Evolutionary conservation across 495 filamentous ascomycete genomes (phyloP).

Genomic region (Podospora pseudopauciseta): DNA sequence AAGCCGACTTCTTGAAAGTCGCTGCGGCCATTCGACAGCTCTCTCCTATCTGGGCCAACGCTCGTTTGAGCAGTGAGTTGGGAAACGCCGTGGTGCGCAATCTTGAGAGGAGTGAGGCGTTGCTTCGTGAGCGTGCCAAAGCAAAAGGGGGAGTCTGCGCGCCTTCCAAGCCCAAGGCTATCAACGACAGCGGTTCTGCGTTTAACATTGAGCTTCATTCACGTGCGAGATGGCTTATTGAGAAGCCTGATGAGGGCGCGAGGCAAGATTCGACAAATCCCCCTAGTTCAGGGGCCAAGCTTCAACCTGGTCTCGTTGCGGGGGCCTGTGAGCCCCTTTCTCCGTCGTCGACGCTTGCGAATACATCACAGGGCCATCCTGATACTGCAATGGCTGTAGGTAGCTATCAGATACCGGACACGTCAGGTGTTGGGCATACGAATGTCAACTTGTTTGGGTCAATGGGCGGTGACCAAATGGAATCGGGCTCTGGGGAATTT

Average conservation of each 20-base stretch:
- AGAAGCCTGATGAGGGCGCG: background rate
- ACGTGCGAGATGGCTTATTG: background rate
- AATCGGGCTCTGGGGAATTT: constrained; percentile 4
- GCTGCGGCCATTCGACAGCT: constrained; percentile 54
- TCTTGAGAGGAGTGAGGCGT: constrained; percentile 12
- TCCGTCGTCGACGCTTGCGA: too few relatives aligned
- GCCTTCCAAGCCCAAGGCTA: background rate
- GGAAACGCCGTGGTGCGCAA: constrained; percentile 37
- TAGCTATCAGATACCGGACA: too few relatives aligned
- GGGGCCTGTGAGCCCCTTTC: too few relatives aligned
- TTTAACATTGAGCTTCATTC: background rate
- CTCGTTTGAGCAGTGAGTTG: constrained; percentile 58
- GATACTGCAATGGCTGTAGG: too few relatives aligned
- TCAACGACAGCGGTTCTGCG: background rate
- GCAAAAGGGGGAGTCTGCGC: background rate
- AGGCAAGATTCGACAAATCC: background rate
- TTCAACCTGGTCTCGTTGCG: background rate
- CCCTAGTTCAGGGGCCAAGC: background rate
- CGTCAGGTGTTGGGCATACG: too few relatives aligned
- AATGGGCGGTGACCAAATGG: background rate
- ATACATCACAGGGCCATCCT: too few relatives aligned
- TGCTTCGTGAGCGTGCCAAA: background rate
- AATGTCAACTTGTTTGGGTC: background rate
- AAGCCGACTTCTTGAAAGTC: constrained; percentile 56
- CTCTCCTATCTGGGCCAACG: constrained; percentile 58